Evolutionary conservation across 768 basidiomycete genomes (phyloP), one percentile per base, ranked within the genome.

Genomic region (Baorangia bicolor): DNA sequence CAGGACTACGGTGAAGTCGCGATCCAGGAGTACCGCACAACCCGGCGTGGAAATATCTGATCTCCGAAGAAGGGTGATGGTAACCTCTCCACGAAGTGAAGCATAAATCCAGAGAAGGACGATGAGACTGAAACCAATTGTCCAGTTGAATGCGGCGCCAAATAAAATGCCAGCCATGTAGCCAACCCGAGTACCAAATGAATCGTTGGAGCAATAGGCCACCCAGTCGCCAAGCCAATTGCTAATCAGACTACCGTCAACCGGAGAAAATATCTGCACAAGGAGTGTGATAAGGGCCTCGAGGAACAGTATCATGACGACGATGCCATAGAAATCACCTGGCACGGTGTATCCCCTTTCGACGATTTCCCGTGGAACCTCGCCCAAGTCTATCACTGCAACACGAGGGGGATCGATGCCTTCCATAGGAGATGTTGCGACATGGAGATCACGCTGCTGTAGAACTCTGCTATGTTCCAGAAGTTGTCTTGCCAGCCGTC

Each of bases 401-500:
- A 43, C 44, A 7, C 37, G 25, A 27, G 52, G 47, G 7, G 42
- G 35, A 28, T 54, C 52, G 6, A 49, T 11, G 41, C 16, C 43
- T 0, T 49, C 38, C 20, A 9, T 13, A 18, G 10, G 13, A 8
- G 44, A 40, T 18, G 28, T 30, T 18, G 47, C 47, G 1, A 16
- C 27, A 20, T 21, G 40, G 43, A 49, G 30, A 34, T 53, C 30
- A 11, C 2, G 11, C 18, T 27, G 41, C 10, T 33, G 40, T 25
- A 34, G 5, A 18, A 42, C 12, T 50, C 23, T 55, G 44, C 41
- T 50, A n/a, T 55, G 37, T 7, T 42, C 48, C 16, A 46, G 31
- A 40, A 59, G 46, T 23, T 44, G 44, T 40, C 31, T 52, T 25
- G 55, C 56, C 14, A 60, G 16, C 33, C 21, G 48, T 37, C 51